Percentiles rank a stretch among this genome's conserved stretches.
Conservation (phyloP, 2,329 filamentous ascomycete genomes). For the Ophiostoma fasciatum region DNA sequence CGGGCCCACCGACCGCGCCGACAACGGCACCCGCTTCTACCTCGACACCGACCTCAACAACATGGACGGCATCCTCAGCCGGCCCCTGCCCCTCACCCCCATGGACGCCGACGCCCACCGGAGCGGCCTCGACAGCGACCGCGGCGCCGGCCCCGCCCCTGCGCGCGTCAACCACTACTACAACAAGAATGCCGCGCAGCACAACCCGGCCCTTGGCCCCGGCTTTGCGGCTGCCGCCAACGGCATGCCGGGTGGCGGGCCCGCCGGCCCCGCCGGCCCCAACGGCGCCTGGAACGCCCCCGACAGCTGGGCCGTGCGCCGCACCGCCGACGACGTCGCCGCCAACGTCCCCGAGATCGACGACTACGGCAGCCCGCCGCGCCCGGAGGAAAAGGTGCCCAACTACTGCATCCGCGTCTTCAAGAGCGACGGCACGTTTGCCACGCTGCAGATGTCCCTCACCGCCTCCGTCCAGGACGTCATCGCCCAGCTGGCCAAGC, state of each 20-base stretch:
- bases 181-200: slow-evolving; percentile 5
- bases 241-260: not conserved
- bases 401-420: slow-evolving; percentile 93
- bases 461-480: slow-evolving; percentile 79
- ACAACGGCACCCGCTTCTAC: slow-evolving; percentile 46
- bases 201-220: slow-evolving; percentile 13
- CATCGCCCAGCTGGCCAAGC: slow-evolving; percentile 80
- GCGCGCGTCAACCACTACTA: slow-evolving; percentile 11
- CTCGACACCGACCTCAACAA: slow-evolving; percentile 80
- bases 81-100: slow-evolving; percentile 55
- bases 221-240: not conserved
- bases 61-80: slow-evolving; percentile 80
- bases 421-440: slow-evolving; percentile 84
- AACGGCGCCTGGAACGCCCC: slow-evolving; percentile 73
- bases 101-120: slow-evolving; percentile 40
- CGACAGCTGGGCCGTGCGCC: slow-evolving; percentile 90
- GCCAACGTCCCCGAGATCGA: slow-evolving; percentile 45
- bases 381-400: slow-evolving; percentile 57
- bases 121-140: slow-evolving; percentile 25
- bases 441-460: slow-evolving; percentile 71
- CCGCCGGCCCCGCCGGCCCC: not conserved
- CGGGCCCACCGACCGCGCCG: slow-evolving; percentile 40
- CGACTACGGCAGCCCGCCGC: slow-evolving; percentile 50
- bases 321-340: slow-evolving; percentile 49
- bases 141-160: not conserved